These are phyloP conservation scores for Amauroascus verrucosus DNA, from an alignment of 2,329 filamentous ascomycete genomes.

Conservation along the genomic window DNA sequence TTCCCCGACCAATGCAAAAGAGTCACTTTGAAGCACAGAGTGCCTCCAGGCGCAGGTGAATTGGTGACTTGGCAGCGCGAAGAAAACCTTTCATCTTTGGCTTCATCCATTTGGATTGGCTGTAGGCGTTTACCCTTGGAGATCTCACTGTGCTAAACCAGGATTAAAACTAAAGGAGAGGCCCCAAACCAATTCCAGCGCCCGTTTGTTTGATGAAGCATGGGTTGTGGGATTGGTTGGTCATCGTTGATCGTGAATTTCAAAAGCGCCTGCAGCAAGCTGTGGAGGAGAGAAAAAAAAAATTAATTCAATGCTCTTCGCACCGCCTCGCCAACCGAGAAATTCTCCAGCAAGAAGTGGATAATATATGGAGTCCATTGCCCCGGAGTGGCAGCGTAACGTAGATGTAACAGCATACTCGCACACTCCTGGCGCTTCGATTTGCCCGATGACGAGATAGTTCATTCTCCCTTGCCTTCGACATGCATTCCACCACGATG, in stretches of 20 bases:
- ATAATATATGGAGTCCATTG: neutral
- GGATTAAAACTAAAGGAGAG: neutral
- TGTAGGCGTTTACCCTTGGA: neutral
- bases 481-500: neutral
- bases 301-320: neutral
- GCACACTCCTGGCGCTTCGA: neutral
- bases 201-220: constrained; percentile 1
- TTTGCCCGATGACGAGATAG: constrained; percentile 1
- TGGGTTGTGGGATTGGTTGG: neutral
- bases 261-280: neutral
- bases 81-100: neutral
- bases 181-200: constrained; percentile 1
- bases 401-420: neutral
- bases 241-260: neutral
- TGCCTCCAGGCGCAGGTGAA: neutral
- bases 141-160: neutral
- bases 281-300: neutral
- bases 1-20: neutral
- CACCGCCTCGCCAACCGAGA: neutral
- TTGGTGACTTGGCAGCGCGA: constrained; percentile 6
- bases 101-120: neutral
- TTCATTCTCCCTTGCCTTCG: neutral
- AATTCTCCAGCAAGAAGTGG: neutral
- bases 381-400: neutral
- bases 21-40: neutral